Evolutionary conservation across 306 rosid species (phyloP).

Genomic region (Sicyos edulis): DNA sequence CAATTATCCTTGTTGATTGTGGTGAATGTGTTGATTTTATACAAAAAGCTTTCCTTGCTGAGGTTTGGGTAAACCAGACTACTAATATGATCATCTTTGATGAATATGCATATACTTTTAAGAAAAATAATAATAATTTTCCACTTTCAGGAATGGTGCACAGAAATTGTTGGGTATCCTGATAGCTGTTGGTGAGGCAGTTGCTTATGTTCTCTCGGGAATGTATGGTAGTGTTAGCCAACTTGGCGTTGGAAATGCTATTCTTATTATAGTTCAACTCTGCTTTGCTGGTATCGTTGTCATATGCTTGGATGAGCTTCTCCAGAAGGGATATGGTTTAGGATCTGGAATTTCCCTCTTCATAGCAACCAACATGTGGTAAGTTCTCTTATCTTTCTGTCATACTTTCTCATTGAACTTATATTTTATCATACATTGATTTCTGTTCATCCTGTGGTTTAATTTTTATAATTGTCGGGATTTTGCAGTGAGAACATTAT

Average conservation of each 20-base stretch:
- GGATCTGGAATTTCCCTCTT: conserved; percentile 98
- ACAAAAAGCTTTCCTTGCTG: not conserved
- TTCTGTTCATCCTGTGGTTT: too few relatives aligned
- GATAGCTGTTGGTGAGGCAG: conserved; percentile 94
- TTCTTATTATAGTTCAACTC: conserved; percentile 83
- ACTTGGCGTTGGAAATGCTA: conserved; percentile 94
- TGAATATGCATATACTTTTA: too few relatives aligned
- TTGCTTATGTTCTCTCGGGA: conserved; percentile 94
- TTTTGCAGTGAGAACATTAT: conserved; percentile 45
- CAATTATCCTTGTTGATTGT: not conserved
- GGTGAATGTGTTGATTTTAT: not conserved
- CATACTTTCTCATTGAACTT: not conserved
- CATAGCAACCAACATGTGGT: conserved; percentile 96
- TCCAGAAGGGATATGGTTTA: conserved; percentile 97
- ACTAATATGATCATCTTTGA: not conserved
- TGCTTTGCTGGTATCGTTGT: conserved; percentile 94
- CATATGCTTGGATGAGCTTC: conserved; percentile 92
- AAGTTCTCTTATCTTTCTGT: conserved; percentile 11
- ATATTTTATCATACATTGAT: not conserved
- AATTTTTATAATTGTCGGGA: not conserved
- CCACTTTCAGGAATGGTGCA: conserved; percentile 60
- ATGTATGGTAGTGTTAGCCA: conserved; percentile 98
- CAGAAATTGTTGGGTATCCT: conserved; percentile 84
- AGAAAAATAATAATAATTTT: not conserved
- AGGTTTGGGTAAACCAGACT: not conserved